phyloP scores from a whole-genome alignment of 163 green algal species.

The Scenedesmus sp. region DNA sequence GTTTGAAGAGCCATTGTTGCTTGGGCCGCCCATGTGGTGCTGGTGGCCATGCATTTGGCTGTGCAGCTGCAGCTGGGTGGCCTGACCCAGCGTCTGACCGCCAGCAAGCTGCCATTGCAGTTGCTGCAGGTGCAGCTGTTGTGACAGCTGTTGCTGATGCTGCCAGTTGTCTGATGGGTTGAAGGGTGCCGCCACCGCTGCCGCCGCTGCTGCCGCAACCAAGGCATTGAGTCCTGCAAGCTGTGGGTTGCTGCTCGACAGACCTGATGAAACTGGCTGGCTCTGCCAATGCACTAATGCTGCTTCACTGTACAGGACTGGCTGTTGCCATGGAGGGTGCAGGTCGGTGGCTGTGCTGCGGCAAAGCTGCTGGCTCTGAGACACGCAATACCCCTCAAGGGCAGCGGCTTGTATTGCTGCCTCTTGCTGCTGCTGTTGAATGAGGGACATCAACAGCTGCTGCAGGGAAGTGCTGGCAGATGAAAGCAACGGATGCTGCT shows the following conservation, averaged over 20 bases:
- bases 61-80: not conserved
- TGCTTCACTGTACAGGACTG: not conserved
- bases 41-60: not conserved
- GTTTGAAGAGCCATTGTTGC: not conserved
- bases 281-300: not conserved
- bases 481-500: not conserved
- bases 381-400: not conserved
- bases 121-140: conserved; percentile 4
- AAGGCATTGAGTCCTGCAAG: not conserved
- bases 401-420: not conserved
- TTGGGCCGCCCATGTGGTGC: not conserved
- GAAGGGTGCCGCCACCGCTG: not conserved
- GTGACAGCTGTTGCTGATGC: conserved; percentile 2
- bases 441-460: conserved; percentile 12
- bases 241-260: not conserved
- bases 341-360: not conserved
- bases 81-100: not conserved
- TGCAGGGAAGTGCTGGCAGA: conserved; percentile 1
- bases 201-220: not conserved
- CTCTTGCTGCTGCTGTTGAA: conserved; percentile 22
- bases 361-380: not conserved
- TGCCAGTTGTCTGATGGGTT: not conserved
- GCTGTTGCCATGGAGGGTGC: not conserved
- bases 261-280: not conserved
- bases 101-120: not conserved